These are phyloP conservation scores for Abrus pulchellus DNA, from an alignment of 306 rosid species.

Conservation along the genomic window DNA sequence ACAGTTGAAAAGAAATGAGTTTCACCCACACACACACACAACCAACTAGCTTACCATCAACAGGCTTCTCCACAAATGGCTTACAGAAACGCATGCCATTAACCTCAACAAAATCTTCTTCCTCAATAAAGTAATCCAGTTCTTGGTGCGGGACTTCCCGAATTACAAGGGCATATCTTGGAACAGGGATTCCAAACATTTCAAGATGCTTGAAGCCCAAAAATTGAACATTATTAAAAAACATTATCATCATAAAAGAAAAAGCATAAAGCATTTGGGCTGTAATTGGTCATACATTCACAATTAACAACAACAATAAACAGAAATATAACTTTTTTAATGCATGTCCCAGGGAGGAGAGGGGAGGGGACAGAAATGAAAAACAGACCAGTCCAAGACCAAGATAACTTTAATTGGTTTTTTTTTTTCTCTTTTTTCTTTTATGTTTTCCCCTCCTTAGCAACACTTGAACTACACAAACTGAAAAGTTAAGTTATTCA, in stretches of 20 bases:
- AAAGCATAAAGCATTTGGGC: conserved; percentile 35
- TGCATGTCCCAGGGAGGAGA: background rate
- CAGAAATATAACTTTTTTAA: conserved; percentile 35
- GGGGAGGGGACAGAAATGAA: conserved; percentile 26
- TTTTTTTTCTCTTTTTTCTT: background rate
- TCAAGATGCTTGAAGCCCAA: conserved; percentile 79
- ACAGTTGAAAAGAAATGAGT: conserved; percentile 39
- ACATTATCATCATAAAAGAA: conserved; percentile 36
- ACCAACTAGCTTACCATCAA: conserved; percentile 77
- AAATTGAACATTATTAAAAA: conserved; percentile 49
- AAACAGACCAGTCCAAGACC: conserved; percentile 29
- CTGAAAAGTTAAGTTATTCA: conserved; percentile 4
- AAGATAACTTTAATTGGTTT: conserved; percentile 29
- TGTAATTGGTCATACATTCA: conserved; percentile 29
- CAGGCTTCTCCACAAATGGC: conserved; percentile 99
- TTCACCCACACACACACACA: conserved; percentile 27
- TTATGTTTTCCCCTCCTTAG: background rate
- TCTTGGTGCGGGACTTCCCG: conserved; percentile 83
- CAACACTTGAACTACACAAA: conserved; percentile 37
- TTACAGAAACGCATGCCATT: conserved; percentile 86
- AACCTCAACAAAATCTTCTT: conserved; percentile 98
- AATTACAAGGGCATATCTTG: conserved; percentile 93
- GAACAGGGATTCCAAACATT: conserved; percentile 86
- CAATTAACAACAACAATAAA: conserved; percentile 7
- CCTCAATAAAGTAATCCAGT: conserved; percentile 88